Conservation (phyloP, 495 filamentous ascomycete genomes). For the Viridothelium virens region DNA sequence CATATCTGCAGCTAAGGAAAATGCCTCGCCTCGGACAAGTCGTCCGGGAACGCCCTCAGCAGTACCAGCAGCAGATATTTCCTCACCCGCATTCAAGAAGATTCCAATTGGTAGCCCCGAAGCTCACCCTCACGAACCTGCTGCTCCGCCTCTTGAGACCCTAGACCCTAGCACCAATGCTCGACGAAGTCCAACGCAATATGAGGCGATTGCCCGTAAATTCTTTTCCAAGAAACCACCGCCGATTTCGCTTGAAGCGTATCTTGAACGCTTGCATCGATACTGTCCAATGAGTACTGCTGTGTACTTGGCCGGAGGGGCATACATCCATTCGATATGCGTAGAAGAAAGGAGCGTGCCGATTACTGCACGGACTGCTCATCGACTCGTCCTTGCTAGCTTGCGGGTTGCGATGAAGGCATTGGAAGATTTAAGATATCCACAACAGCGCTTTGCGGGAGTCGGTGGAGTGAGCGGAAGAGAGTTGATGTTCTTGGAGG, state of each 20-base stretch:
- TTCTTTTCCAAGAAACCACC: conserved; percentile 87
- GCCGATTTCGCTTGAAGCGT: conserved; percentile 71
- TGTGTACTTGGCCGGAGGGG: conserved; percentile 84
- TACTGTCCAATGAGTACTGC: conserved; percentile 95
- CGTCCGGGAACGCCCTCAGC: conserved; percentile 41
- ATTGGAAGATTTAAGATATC: conserved; percentile 79
- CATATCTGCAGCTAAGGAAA: neutral
- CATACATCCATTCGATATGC: conserved; percentile 79
- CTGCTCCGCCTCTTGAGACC: conserved; percentile 20
- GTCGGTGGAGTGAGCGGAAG: conserved; percentile 80
- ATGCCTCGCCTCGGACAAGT: conserved; percentile 18
- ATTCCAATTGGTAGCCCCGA: conserved; percentile 39
- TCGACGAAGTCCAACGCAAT: conserved; percentile 58
- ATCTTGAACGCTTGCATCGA: conserved; percentile 74
- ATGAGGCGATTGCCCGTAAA: conserved; percentile 72
- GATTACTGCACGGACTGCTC: conserved; percentile 74
- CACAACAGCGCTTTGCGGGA: conserved; percentile 72
- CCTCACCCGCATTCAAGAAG: conserved; percentile 39
- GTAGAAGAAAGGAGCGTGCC: conserved; percentile 59
- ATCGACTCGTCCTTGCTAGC: conserved; percentile 77
- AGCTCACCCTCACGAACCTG: conserved; percentile 35
- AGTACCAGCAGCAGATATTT: conserved; percentile 33
- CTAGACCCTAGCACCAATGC: conserved; percentile 51
- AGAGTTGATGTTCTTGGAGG: conserved; percentile 76
- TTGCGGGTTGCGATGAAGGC: conserved; percentile 87